phyloP scores from a whole-genome alignment of 2,329 filamentous ascomycete genomes.

The Hypoxylon sp. region DNA sequence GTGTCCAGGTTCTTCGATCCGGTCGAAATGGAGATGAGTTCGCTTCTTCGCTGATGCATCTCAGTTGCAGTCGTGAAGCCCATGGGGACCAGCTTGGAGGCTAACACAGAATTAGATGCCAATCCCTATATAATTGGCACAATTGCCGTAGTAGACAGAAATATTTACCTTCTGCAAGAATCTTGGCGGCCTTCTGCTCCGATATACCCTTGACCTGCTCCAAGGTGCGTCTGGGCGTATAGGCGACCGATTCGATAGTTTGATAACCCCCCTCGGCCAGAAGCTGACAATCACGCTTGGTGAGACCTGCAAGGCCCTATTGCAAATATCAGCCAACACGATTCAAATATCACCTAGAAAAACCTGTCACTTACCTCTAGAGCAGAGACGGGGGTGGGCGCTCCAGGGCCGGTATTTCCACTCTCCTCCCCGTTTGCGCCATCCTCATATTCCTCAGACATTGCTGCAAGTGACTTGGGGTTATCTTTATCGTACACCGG shows the following conservation, averaged over 20 bases:
- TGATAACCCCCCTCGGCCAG: conserved; percentile 92
- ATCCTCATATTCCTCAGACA: conserved; percentile 71
- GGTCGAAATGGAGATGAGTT: conserved; percentile 97
- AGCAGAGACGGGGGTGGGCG: conserved; percentile 86
- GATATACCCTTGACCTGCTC: conserved; percentile 99
- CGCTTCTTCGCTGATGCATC: conserved; percentile 96
- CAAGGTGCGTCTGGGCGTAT: conserved; percentile 81
- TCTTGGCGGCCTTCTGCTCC: conserved; percentile 92
- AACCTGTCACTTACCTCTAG: conserved; percentile 74
- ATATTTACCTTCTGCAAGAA: conserved; percentile 84
- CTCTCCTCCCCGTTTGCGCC: conserved; percentile 73
- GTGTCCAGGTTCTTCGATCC: conserved; percentile 98
- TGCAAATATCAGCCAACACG: conserved; percentile 2
- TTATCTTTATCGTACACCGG: too few species aligned
- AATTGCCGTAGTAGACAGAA: conserved; percentile 1
- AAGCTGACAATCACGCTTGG: conserved; percentile 94
- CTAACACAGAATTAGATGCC: conserved; percentile 58
- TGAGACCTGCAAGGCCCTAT: conserved; percentile 88
- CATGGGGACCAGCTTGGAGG: conserved; percentile 96
- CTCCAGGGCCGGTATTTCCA: conserved; percentile 81
- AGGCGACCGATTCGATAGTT: conserved; percentile 94
- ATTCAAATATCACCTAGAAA: background rate
- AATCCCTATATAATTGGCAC: background rate
- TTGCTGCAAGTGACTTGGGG: conserved; percentile 53
- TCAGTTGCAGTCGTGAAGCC: conserved; percentile 98